Evolutionary conservation across 2,329 filamentous ascomycete genomes (phyloP), one percentile per base, ranked within the genome.

Genomic region (Diaporthe vaccinii): DNA sequence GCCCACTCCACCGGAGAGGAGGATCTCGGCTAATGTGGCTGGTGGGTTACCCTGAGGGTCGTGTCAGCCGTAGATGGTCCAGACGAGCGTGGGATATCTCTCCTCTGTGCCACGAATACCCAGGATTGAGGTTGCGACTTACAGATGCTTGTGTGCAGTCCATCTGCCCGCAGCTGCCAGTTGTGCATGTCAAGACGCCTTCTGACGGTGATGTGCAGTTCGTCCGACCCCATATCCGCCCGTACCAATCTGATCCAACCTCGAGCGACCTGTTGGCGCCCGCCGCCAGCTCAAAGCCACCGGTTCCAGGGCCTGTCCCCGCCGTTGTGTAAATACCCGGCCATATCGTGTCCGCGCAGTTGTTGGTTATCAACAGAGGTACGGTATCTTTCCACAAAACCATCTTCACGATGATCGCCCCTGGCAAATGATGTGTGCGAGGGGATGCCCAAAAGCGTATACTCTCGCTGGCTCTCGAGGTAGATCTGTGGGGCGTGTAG

Each of bases 1-100:
- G 31, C 87, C 86, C 58, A 88, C 84, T 41, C 93, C 92, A 39
- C 92, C 93, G 68, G 91, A 89, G 22, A 96, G 88, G 73, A 93
- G 95, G 84, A 97, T 96, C 81, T 97, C 95, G 53, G 93, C 94
- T 17, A 97, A 89, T 1, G 94, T 96, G 20, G 92, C 92, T 15
- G 95, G 95, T 41, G 92, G 90, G 74, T 91, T 88, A 25, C 94
- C 94, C 92, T 94, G 74, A 22, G 1, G 39, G 3, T 3, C 55
- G 72, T 59, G 73, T 77, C 61, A 53, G 14, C 46, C 10, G 20
- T 8, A 8, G 12, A 15, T 8, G 12, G 1, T 12, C 2, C 46
- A 53, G 46, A 7, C 2, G 17, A 31, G 49, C 25, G 14, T 3
- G 17, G 6, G 20, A 28, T n/a, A 36, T 28, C 5, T 46, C 20